phyloP scores from a whole-genome alignment of 1,139 yeast genomes.

The Yamadazyma diddensiae region DNA sequence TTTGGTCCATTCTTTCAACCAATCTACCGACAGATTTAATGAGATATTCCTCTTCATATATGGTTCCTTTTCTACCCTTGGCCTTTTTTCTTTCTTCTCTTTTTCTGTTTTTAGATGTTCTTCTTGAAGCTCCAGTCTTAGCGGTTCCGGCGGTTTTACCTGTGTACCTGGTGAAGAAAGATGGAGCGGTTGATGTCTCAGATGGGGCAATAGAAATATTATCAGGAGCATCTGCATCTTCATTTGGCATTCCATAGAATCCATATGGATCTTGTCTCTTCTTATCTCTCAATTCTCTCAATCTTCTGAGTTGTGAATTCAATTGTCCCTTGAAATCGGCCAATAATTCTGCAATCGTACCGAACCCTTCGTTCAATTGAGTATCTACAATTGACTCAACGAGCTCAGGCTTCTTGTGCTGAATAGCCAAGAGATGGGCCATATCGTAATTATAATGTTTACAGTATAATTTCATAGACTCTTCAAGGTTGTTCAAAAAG shows the following conservation, averaged over 20 bases:
- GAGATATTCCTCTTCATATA: conserved; percentile 94
- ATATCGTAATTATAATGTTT: conserved; percentile 72
- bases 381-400: conserved; percentile 64
- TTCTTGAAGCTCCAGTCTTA: conserved; percentile 90
- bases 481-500: conserved; percentile 58
- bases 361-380: conserved; percentile 83
- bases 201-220: conserved; percentile 94
- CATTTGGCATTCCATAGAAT: conserved; percentile 61
- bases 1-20: conserved; percentile 73
- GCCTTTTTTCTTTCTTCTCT: conserved; percentile 96
- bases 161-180: conserved; percentile 91
- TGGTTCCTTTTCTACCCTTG: conserved; percentile 95
- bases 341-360: conserved; percentile 76
- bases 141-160: conserved; percentile 97
- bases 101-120: conserved; percentile 86
- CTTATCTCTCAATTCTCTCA: conserved; percentile 81
- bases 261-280: conserved; percentile 82
- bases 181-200: conserved; percentile 88
- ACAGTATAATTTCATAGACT: conserved; percentile 67
- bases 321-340: conserved; percentile 91
- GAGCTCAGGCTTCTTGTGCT: conserved; percentile 41
- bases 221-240: conserved; percentile 78
- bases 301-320: conserved; percentile 74
- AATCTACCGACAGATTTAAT: conserved; percentile 85
- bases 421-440: conserved; percentile 65